These are phyloP conservation scores for Marchantia paleacea DNA, from an alignment of 225 moss, liverwort and hornwort genomes.

Conservation along the genomic window DNA sequence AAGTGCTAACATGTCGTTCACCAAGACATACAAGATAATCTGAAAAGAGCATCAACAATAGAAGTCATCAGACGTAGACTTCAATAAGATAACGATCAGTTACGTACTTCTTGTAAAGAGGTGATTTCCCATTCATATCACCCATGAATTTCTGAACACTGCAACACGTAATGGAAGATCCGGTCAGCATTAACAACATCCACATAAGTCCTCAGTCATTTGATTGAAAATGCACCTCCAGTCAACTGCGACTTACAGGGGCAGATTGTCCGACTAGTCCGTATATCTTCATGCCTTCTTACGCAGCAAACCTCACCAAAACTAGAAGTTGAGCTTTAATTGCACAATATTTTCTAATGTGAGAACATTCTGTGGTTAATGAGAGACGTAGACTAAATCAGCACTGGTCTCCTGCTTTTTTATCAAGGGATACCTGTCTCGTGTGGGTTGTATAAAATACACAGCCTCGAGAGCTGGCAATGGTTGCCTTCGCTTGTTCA, in stretches of 20 bases:
- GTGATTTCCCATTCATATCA: slow-evolving; percentile 83
- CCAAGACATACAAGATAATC: neutral
- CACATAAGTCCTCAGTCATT: neutral
- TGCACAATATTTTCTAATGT: too few relatives aligned
- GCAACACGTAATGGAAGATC: slow-evolving; percentile 23
- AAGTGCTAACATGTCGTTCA: neutral
- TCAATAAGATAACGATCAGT: neutral
- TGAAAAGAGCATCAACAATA: neutral
- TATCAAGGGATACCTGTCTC: slow-evolving; percentile 53
- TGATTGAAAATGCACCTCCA: neutral
- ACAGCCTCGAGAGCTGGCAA: slow-evolving; percentile 84
- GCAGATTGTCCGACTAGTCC: neutral
- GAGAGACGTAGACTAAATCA: too few relatives aligned
- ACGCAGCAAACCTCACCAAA: neutral
- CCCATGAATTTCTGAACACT: slow-evolving; percentile 70
- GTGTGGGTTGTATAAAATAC: slow-evolving; percentile 76
- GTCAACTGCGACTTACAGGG: neutral
- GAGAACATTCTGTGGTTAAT: too few relatives aligned
- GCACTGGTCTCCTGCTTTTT: too few relatives aligned
- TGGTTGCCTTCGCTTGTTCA: slow-evolving; percentile 80
- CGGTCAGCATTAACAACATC: neutral
- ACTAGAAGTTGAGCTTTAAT: too few relatives aligned
- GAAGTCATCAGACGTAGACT: neutral
- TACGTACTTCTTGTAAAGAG: slow-evolving; percentile 72
- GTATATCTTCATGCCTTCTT: neutral